Evolutionary conservation across 768 basidiomycete species (phyloP), one percentile per base, ranked within the genome.

Genomic region (Piloderma croceum): DNA sequence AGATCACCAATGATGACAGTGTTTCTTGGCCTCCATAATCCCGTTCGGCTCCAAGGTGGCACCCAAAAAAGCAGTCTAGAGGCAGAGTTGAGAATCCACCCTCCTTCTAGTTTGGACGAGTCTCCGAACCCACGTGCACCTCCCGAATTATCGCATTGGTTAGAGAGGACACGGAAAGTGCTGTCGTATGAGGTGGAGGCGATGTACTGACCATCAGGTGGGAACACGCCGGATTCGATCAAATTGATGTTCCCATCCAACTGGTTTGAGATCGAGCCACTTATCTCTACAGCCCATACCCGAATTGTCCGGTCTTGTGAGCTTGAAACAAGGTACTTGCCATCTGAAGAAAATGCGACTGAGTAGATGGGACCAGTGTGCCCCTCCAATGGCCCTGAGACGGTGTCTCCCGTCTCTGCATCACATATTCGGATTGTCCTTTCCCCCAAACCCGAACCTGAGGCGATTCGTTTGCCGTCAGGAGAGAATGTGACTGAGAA

Each of bases 341-440:
- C 49, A 39, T 57, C 48, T 2, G 41, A 43, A 5, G 55, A 59
- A 47, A 48, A 56, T 12, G 49, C 48, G 9, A 62, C 42, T 7
- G 54, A 44, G 11, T 9, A 24, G 21, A 51, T 34, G 3, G 17
- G 18, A 36, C 39, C 44, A 7, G 17, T 29, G 33, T 57, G 49
- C 15, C 47, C 22, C n/a, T 6, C 37, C 34, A n/a, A n/a, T n/a
- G n/a, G n/a, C n/a, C n/a, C n/a, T n/a, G n/a, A n/a, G n/a, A n/a
- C n/a, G n/a, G n/a, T n/a, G n/a, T n/a, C n/a, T n/a, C n/a, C n/a
- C n/a, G n/a, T n/a, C n/a, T n/a, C n/a, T n/a, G n/a, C n/a, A 51
- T 76, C 70, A 75, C 75, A 77, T 1, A 76, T 58, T 13, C 68
- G 61, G 15, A 76, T 57, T 9, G 73, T 73, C 49, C 71, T 68